Conservation (phyloP, 2,329 filamentous ascomycete genomes). For the Penicillium occitanis region DNA sequence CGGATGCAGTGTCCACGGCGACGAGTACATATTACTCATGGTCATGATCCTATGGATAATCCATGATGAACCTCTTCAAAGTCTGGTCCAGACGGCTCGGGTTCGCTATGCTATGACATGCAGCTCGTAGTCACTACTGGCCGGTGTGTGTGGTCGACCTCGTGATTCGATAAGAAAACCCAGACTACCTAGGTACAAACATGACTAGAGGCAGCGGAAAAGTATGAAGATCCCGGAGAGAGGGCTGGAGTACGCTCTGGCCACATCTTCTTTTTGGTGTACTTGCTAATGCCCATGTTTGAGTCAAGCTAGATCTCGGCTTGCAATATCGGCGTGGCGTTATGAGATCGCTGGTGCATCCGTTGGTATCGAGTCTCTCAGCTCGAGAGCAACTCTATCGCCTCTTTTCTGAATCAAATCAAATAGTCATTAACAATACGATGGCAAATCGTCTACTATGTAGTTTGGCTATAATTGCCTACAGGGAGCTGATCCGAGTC, state of each 20-base stretch:
- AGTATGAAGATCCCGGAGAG: neutral
- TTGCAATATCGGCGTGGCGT: neutral
- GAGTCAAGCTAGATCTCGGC: constrained; percentile 9
- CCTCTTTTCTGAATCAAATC: neutral
- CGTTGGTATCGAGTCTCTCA: neutral
- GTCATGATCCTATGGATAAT: neutral
- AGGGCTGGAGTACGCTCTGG: neutral
- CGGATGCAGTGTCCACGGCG: neutral
- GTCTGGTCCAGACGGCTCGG: neutral
- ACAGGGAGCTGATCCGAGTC: constrained; percentile 18
- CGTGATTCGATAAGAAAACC: constrained; percentile 9
- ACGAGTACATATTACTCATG: constrained; percentile 1
- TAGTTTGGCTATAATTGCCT: constrained; percentile 13
- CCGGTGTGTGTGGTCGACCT: constrained; percentile 6
- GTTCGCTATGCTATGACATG: constrained; percentile 6
- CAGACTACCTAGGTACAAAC: neutral
- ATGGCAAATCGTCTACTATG: constrained; percentile 1
- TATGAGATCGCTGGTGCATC: constrained; percentile 7
- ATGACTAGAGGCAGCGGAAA: neutral
- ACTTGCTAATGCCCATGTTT: constrained; percentile 1
- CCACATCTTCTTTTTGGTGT: constrained; percentile 15
- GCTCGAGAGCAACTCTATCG: neutral
- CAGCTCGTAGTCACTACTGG: neutral
- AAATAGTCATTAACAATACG: neutral
- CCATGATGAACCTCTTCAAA: neutral